Conservation (phyloP, 768 basidiomycete genomes). For the Kwoniella botswanensis region DNA sequence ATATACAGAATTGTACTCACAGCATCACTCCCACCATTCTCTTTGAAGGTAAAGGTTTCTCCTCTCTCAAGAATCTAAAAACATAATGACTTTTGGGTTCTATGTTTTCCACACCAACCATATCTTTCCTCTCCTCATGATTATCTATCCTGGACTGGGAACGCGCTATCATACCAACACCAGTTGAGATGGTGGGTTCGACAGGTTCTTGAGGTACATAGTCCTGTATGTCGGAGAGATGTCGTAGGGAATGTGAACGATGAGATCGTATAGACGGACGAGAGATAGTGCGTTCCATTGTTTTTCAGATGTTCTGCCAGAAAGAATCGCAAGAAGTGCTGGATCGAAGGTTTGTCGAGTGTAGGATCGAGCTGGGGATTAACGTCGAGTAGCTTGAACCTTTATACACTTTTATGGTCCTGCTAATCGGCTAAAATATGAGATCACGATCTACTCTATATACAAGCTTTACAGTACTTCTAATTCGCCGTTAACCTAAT, state of each 20-base stretch:
- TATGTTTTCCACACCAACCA: not conserved
- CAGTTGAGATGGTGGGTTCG: slow-evolving; percentile 18
- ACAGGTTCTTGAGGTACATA: slow-evolving; percentile 22
- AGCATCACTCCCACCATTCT: slow-evolving; percentile 26
- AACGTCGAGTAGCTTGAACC: too few species aligned
- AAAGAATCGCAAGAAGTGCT: too few species aligned
- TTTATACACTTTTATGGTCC: too few species aligned
- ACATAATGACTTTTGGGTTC: slow-evolving; percentile 12
- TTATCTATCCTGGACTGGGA: not conserved
- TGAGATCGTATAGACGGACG: not conserved
- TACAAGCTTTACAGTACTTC: too few species aligned
- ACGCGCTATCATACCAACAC: slow-evolving; percentile 12
- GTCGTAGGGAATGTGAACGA: not conserved
- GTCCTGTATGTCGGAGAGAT: slow-evolving; percentile 1
- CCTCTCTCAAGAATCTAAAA: slow-evolving; percentile 25
- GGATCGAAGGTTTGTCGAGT: too few species aligned
- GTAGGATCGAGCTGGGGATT: too few species aligned
- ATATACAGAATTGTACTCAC: slow-evolving; percentile 16
- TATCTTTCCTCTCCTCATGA: not conserved
- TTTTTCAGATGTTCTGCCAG: not conserved
- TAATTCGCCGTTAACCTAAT: too few species aligned
- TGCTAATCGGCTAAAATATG: too few species aligned
- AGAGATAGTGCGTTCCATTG: not conserved
- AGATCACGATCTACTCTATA: too few species aligned
- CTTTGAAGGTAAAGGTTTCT: slow-evolving; percentile 27